Base-by-base conservation (phyloP, 441 rosid genomes). In the Pelargonium australe region DNA sequence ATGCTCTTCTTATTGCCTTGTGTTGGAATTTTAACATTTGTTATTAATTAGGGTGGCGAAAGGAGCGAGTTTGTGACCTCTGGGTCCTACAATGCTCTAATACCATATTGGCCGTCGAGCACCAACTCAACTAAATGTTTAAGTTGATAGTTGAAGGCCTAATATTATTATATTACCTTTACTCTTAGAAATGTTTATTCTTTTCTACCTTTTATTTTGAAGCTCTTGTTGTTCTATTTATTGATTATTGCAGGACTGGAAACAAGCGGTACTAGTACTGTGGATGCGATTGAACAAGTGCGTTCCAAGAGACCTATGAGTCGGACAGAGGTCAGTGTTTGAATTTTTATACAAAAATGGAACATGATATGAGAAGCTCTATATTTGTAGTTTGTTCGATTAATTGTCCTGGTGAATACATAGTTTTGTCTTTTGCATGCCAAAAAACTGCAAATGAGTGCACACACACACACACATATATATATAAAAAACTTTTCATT, bases 281-380 rank as follows among this genome's bases (percentile, higher is more conserved):
- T 77, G 73, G 86, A 88, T 63, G 87, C 93, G 63, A 80, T 84
- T 49, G 71, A 84, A 69, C 85, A 87, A 89, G 89, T 89, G 68
- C 91, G 86, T 67, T 74, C 85, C 28, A 92, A 82, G 83, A 83
- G 95, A 76, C 96, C 96, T 13, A 92, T 88, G 96, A 95, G 98
- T 78, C 89, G 90, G 66, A 95, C 79, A 40, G 96, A 92, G 92
- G 98, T 92, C 72, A 78, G 86, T 82, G 63, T 20, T 64, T 70
- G 37, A 10, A 71, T 44, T 37, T 61, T 53, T 41, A 55, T 71
- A 34, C 63, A 34, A 72, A 63, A 66, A 16, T 19, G 34, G 55
- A 45, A 58, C 57, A 16, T 7, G 8, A 7, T 4, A 12, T 19
- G 17, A 14, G 47, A 70, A 11, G 14, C 6, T 10, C 23, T 10